Evolutionary conservation across 371 early-diverging fungal genomes (phyloP).

Genomic region (Mortierella sp.): DNA sequence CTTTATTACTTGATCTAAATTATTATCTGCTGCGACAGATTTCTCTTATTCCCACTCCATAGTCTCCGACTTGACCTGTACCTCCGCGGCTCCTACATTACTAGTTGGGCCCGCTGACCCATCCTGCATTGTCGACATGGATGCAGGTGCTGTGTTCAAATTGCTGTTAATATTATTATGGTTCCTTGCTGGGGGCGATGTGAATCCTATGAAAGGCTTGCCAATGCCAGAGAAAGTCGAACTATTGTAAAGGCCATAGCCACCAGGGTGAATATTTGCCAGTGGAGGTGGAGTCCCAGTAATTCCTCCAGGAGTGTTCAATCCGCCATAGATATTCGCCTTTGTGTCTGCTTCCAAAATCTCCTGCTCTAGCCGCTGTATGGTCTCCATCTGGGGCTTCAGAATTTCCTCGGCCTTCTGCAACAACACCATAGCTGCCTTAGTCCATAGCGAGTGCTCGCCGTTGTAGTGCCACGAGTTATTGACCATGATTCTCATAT

Average conservation of each 20-base stretch:
- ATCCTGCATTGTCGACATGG: neutral
- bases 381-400: conserved; percentile 40
- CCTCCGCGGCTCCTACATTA: conserved; percentile 13
- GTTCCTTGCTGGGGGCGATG: conserved; percentile 8
- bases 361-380: conserved; percentile 43
- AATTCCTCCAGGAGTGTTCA: conserved; percentile 24
- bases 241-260: conserved; percentile 40
- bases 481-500: conserved; percentile 54
- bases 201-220: conserved; percentile 30
- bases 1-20: no score
- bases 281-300: conserved; percentile 16
- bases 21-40: neutral
- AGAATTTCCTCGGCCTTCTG: conserved; percentile 39
- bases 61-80: conserved; percentile 38
- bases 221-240: conserved; percentile 42
- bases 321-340: conserved; percentile 31
- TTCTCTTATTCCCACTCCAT: conserved; percentile 42
- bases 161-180: neutral
- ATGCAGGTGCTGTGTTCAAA: neutral
- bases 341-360: conserved; percentile 44
- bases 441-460: conserved; percentile 39
- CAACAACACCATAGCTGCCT: conserved; percentile 30
- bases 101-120: neutral
- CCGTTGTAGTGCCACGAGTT: conserved; percentile 56
- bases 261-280: conserved; percentile 41